Conservation (phyloP, 768 basidiomycete genomes). For the Antrodiella citrinella region DNA sequence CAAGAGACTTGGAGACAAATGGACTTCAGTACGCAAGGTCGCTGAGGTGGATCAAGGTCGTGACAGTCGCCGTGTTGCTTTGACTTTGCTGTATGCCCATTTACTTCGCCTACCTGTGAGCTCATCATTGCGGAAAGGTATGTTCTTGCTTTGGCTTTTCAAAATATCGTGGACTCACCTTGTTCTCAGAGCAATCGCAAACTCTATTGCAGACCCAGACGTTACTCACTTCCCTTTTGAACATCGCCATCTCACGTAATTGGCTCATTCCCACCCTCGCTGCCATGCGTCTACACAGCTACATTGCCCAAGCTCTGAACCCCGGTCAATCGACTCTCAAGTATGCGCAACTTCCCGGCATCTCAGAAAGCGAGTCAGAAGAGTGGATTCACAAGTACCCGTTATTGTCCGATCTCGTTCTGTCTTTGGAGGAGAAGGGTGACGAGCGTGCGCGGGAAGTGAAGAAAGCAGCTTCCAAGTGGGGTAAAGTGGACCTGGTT, state of each 20-base stretch:
- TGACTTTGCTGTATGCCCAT: conserved; percentile 79
- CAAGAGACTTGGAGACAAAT: conserved; percentile 38
- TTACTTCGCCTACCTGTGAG: conserved; percentile 59
- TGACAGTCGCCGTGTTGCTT: conserved; percentile 41
- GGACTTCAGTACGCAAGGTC: conserved; percentile 41
- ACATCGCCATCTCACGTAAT: conserved; percentile 75
- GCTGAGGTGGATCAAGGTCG: conserved; percentile 27
- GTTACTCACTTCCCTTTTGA: conserved; percentile 73
- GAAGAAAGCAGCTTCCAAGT: conserved; percentile 57
- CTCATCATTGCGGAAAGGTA: conserved; percentile 55
- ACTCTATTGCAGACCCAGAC: conserved; percentile 66
- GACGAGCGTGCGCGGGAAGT: conserved; percentile 44
- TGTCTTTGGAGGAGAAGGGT: conserved; percentile 40
- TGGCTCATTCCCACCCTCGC: conserved; percentile 80
- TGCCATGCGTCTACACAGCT: conserved; percentile 76
- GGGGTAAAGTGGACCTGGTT: conserved; percentile 73
- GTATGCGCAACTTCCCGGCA: conserved; percentile 74
- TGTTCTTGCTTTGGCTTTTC: conserved; percentile 22
- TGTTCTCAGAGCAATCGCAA: conserved; percentile 52
- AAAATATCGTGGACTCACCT: neutral
- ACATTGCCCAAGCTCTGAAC: conserved; percentile 75
- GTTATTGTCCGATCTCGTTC: conserved; percentile 34
- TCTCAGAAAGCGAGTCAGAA: conserved; percentile 46
- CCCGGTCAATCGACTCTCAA: conserved; percentile 38
- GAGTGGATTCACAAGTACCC: conserved; percentile 11